phyloP scores from a whole-genome alignment of 2,329 filamentous ascomycete genomes.

The Fusarium dlaminii region DNA sequence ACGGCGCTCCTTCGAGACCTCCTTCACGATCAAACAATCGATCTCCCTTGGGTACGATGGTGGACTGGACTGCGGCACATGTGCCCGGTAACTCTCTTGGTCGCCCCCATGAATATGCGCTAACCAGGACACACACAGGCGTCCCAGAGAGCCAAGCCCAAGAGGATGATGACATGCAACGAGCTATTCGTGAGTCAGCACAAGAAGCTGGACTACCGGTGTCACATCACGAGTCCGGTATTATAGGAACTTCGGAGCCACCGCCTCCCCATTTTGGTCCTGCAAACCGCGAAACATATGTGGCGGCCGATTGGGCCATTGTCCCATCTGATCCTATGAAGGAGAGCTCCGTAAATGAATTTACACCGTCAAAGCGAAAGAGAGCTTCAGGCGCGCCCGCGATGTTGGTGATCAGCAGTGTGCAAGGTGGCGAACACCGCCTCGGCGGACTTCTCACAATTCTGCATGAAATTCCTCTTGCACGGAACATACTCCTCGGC shows the following conservation, averaged over 20 bases:
- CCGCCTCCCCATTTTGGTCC: constrained; percentile 66
- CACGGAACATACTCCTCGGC: constrained; percentile 63
- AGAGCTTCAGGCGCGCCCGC: constrained; percentile 56
- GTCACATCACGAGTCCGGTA: constrained; percentile 60
- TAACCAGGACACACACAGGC: constrained; percentile 47
- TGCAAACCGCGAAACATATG: constrained; percentile 65
- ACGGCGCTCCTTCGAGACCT: constrained; percentile 66
- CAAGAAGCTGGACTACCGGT: constrained; percentile 59
- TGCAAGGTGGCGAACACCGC: constrained; percentile 50
- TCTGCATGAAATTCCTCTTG: constrained; percentile 67
- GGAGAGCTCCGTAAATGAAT: constrained; percentile 30
- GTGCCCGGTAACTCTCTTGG: constrained; percentile 51
- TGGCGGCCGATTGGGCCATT: constrained; percentile 67
- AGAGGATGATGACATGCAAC: constrained; percentile 65
- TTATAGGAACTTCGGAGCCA: constrained; percentile 53
- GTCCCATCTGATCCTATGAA: constrained; percentile 52
- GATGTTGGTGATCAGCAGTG: constrained; percentile 57
- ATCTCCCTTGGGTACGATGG: constrained; percentile 64
- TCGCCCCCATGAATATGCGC: constrained; percentile 31
- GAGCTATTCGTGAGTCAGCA: constrained; percentile 65
- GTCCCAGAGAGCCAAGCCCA: constrained; percentile 51
- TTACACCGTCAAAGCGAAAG: constrained; percentile 55
- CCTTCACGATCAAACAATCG: constrained; percentile 67
- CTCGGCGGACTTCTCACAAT: constrained; percentile 67
- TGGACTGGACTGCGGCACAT: constrained; percentile 57